Evolutionary conservation across 495 filamentous ascomycete species (phyloP).

Genomic region (Haplographium delicatum): DNA sequence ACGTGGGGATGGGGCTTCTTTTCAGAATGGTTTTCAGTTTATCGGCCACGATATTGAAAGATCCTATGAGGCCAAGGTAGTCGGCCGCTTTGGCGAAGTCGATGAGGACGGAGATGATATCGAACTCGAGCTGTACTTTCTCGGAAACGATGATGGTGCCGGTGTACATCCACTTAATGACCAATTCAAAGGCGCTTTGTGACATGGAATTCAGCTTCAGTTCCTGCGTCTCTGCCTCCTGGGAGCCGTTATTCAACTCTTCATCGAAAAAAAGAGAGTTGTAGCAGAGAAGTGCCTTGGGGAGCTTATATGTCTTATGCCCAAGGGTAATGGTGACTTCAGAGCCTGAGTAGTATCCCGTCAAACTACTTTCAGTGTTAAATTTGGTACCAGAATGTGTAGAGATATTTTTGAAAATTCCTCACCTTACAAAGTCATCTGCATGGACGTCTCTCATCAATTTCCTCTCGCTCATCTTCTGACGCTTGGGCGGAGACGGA

Average conservation of each 20-base stretch:
- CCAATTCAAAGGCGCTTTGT: neutral
- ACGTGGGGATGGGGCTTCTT: neutral
- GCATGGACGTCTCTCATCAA: neutral
- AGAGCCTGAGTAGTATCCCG: neutral
- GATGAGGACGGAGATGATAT: neutral
- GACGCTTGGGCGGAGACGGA: neutral
- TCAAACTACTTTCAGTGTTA: neutral
- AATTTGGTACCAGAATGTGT: neutral
- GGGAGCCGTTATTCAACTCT: slow-evolving; percentile 5
- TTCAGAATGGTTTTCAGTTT: neutral
- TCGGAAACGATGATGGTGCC: neutral
- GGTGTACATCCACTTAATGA: slow-evolving; percentile 8
- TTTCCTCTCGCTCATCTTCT: neutral
- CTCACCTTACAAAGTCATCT: neutral
- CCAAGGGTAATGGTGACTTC: neutral
- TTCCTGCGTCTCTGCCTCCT: neutral
- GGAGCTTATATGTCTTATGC: neutral
- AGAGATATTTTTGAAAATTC: neutral
- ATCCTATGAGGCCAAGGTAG: slow-evolving; percentile 7
- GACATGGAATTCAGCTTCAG: neutral
- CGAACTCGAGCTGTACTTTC: no score
- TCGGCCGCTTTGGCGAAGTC: neutral
- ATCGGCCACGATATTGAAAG: neutral
- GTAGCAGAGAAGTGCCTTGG: slow-evolving; percentile 8
- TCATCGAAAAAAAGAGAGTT: slow-evolving; percentile 7